A percentile compares a stretch with the other conserved stretches of the same genome.
phyloP scores from a whole-genome alignment of 1,284 basidiomycete species.

The Pseudozyma flocculosa region DNA sequence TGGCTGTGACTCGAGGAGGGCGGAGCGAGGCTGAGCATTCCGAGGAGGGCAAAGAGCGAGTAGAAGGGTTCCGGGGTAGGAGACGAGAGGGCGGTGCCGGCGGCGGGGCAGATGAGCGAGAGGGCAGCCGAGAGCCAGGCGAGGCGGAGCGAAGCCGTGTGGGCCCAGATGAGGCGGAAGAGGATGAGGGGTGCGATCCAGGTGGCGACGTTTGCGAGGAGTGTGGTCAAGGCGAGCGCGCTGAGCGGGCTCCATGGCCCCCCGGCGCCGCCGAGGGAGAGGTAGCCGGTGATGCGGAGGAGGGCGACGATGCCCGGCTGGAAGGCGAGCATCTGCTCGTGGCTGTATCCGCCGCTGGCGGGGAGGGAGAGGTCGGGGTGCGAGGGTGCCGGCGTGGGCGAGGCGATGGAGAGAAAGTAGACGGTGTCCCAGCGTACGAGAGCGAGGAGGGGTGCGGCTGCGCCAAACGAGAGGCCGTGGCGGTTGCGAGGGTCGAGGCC shows the following conservation, averaged over 20 bases:
- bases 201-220: slow-evolving; percentile 29
- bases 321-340: slow-evolving; percentile 87
- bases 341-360: slow-evolving; percentile 62
- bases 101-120: slow-evolving; percentile 78
- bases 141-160: slow-evolving; percentile 61
- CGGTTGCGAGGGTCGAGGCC: slow-evolving; percentile 11
- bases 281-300: slow-evolving; percentile 20
- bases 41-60: slow-evolving; percentile 64
- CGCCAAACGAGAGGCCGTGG: slow-evolving; percentile 5
- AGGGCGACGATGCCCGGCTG: slow-evolving; percentile 65
- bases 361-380: slow-evolving; percentile 2
- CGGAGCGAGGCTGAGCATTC: slow-evolving; percentile 8
- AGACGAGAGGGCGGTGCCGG: slow-evolving; percentile 67
- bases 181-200: slow-evolving; percentile 64
- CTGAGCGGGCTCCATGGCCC: slow-evolving; percentile 41
- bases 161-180: slow-evolving; percentile 59
- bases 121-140: slow-evolving; percentile 69
- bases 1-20: no score
- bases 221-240: slow-evolving; percentile 19
- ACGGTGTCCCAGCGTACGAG: slow-evolving; percentile 84
- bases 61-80: slow-evolving; percentile 84
- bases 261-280: slow-evolving; percentile 10
- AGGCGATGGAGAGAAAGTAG: slow-evolving; percentile 65
- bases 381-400: neutral
- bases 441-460: slow-evolving; percentile 17